Evolutionary conservation across 1,139 yeast species (phyloP), one percentile per base, ranked within the genome.

Genomic region (Eremothecium sinecaudum): DNA sequence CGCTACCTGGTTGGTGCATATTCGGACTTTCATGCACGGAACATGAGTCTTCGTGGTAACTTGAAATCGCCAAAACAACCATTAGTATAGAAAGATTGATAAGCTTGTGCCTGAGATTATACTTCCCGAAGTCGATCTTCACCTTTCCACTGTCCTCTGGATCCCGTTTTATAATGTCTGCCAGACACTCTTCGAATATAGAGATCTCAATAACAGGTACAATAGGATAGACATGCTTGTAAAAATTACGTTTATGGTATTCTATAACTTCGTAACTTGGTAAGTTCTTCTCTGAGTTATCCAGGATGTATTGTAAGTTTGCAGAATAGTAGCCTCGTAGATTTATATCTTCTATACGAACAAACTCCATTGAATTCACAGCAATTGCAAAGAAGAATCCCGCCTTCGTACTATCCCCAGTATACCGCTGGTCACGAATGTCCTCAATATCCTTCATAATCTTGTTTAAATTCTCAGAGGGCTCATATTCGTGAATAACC

Each of bases 201-300:
- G 38, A 37, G 11, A 44, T 43, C 34, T 51, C 50, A 9, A 54
- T 26, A 34, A 47, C 51, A 1, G 59, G 56, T 13, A 48, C 35
- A 14, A 42, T 39, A 2, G 55, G 47, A 27, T 40, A 55, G 13
- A 56, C 38, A 30, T 44, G 42, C 17, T 45, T 44, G 36, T 46
- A 51, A 32, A 52, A 56, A 35, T 51, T 46, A n/a, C 32, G 25
- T 32, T 50, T 53, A 33, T 51, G 51, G 7, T 35, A 35, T 12
- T 41, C 31, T 8, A 54, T 39, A 2, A 43, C 37, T 4, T 35
- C 35, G 5, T 43, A 35, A 21, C 56, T 51, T 2, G 60, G 60
- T 22, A 56, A 31, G 17, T 8, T 15, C 25, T 28, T 19, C 16
- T 28, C 32, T 11, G 28, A 40, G 9, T 42, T 41, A 1, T 18